Percentiles rank a stretch among this genome's conserved stretches.
phyloP scores from a whole-genome alignment of 352 stramenopile species.

The Phytophthora hybrid region DNA sequence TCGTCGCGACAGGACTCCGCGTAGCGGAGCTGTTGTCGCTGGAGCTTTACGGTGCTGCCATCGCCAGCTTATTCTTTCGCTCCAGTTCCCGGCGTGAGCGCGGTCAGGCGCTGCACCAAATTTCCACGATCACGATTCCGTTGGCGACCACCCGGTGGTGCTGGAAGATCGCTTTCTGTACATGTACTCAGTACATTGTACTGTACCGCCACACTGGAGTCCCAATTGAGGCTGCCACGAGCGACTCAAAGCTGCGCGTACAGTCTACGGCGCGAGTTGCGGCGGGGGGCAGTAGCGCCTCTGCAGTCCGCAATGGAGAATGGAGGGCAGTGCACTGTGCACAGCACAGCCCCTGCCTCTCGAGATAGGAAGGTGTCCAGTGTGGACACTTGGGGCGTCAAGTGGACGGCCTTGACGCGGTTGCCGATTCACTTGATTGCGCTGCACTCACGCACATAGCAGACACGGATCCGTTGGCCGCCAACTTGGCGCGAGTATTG shows the following conservation, averaged over 20 bases:
- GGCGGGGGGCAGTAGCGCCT: neutral
- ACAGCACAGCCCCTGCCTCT: neutral
- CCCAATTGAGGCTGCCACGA: neutral
- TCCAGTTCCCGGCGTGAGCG: neutral
- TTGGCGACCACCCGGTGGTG: neutral
- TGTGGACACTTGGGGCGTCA: neutral
- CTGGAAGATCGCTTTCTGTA: neutral
- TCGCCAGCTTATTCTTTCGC: neutral
- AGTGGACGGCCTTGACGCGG: neutral
- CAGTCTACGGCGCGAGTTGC: neutral
- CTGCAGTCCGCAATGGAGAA: neutral
- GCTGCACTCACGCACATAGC: neutral
- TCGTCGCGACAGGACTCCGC: neutral
- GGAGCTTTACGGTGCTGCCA: neutral
- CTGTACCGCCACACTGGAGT: neutral
- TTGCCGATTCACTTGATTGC: constrained; percentile 2
- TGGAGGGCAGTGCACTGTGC: no score
- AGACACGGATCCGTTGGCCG: neutral
- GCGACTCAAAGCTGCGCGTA: neutral
- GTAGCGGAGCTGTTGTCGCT: neutral
- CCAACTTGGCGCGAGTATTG: neutral
- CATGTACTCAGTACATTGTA: neutral
- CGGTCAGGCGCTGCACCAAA: neutral
- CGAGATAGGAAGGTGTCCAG: neutral
- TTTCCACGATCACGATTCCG: constrained; percentile 4